phyloP scores from a whole-genome alignment of 805 yeast species.

The Nakazawaea anatomiae region DNA sequence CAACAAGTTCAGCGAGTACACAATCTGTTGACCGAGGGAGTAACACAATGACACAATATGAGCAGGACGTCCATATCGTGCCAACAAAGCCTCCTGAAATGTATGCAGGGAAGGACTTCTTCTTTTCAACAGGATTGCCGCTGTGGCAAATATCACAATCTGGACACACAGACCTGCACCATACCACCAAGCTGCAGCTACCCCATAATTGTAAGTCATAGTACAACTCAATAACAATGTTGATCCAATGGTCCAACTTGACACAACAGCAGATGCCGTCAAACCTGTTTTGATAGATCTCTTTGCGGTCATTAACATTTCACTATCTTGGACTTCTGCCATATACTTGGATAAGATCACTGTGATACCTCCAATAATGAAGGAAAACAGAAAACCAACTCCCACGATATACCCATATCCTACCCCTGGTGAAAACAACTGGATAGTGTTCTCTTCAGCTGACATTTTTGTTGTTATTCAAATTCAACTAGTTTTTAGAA shows the following conservation, averaged over 20 bases:
- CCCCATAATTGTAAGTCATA: conserved; percentile 26
- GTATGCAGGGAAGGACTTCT: conserved; percentile 32
- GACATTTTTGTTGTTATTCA: neutral
- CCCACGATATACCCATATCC: conserved; percentile 42
- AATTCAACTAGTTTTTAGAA: neutral
- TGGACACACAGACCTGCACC: conserved; percentile 29
- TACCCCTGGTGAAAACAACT: conserved; percentile 11
- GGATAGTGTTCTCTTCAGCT: conserved; percentile 5
- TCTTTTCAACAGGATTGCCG: conserved; percentile 27
- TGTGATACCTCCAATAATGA: conserved; percentile 30
- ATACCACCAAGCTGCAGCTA: conserved; percentile 30
- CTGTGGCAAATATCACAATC: conserved; percentile 24
- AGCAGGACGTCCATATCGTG: conserved; percentile 25
- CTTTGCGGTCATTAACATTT: conserved; percentile 32
- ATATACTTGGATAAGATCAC: conserved; percentile 27
- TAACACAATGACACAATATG: conserved; percentile 22
- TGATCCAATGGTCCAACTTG: conserved; percentile 31
- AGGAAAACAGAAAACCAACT: conserved; percentile 38
- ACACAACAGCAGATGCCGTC: conserved; percentile 29
- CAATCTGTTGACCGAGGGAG: conserved; percentile 22
- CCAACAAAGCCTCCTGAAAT: conserved; percentile 25
- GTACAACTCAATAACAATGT: conserved; percentile 24
- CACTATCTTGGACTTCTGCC: conserved; percentile 37
- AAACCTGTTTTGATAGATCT: conserved; percentile 30
- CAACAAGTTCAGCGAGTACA: conserved; percentile 27